Conservation (phyloP, 2,329 filamentous ascomycete species). For the Hypoxylon sp. region DNA sequence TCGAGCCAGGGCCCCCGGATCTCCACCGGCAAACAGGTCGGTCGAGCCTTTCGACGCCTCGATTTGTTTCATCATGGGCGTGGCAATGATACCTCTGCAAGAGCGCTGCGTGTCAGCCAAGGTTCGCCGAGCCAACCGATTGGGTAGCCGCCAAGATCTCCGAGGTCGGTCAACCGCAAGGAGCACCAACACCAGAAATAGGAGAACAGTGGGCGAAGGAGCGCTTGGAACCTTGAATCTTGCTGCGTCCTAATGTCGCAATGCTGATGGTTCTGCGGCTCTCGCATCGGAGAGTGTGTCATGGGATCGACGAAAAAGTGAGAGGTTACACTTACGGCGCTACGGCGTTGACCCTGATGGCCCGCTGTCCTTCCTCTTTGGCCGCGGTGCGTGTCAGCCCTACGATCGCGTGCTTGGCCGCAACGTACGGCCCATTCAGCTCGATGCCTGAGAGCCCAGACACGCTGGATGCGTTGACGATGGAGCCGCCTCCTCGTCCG, state of each 20-base stretch:
- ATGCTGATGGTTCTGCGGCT: constrained; percentile 4
- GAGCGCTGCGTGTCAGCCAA: constrained; percentile 2
- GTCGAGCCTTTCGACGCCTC: constrained; percentile 1
- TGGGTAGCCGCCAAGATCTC: background rate
- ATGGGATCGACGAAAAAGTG: constrained; percentile 1
- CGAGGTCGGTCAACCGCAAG: background rate
- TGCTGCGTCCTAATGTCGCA: background rate
- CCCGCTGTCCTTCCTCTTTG: constrained; percentile 34
- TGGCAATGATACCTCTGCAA: constrained; percentile 1
- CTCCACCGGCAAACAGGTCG: constrained; percentile 13
- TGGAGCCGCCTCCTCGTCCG: constrained; percentile 55
- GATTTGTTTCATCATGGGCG: constrained; percentile 4
- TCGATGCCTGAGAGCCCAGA: constrained; percentile 56
- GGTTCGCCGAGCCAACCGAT: constrained; percentile 8
- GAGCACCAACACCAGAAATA: background rate
- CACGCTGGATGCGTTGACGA: constrained; percentile 61
- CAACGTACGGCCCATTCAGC: constrained; percentile 42
- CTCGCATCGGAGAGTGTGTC: background rate
- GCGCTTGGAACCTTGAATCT: background rate
- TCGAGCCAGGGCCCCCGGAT: constrained; percentile 20
- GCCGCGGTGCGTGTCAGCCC: constrained; percentile 34
- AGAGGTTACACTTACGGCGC: constrained; percentile 14
- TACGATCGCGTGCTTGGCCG: constrained; percentile 35
- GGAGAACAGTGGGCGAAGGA: background rate
- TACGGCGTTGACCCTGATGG: constrained; percentile 28